Evolutionary conservation across 2,329 filamentous ascomycete species (phyloP), one percentile per base, ranked within the genome.

Genomic region (Neofusicoccum sp.): DNA sequence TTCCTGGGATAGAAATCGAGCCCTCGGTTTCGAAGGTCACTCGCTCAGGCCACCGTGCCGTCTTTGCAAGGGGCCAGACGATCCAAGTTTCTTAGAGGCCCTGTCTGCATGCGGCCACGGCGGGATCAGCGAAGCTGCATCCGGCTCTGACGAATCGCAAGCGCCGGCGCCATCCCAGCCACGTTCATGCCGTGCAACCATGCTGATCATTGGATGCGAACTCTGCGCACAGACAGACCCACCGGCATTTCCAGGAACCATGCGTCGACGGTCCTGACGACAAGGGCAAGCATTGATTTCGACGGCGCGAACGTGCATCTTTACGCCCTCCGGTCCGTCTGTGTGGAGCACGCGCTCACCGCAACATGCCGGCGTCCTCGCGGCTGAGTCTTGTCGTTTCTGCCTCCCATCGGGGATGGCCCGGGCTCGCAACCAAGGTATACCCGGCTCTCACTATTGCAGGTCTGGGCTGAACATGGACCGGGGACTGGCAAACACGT

Each of bases 121-220:
- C 29, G 31, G n/a, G 41, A 58, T 58, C 39, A n/a, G 31, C 54
- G 9, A n/a, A 8, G 29, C n/a, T 28, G 54, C 41, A 45, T 45
- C 11, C 11, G 6, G 8, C 22, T 58, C 41, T 58, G 54, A 58
- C 54, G 54, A 58, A 58, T 45, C 31, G 41, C 16, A 22, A 14
- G 4, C n/a, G 39, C 4, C 39, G 33, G 31, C 54, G 31, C 36
- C 31, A 28, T 33, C 52, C 28, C 52, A 56, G 52, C 52, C 52
- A 56, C 52, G 52, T 56, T 58, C 22, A 58, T 58, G 54, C 54
- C 12, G 54, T 58, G n/a, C 54, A 8, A 58, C 41, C 29, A 36
- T 34, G 54, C 16, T 14, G 54, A 58, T 58, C 54, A 45, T 31
- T 58, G 54, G 31, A 58, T 58, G 54, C 54, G 54, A 58, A 58